Evolutionary conservation across 2,329 filamentous ascomycete genomes (phyloP).

Genomic region (Cytospora leucostoma): DNA sequence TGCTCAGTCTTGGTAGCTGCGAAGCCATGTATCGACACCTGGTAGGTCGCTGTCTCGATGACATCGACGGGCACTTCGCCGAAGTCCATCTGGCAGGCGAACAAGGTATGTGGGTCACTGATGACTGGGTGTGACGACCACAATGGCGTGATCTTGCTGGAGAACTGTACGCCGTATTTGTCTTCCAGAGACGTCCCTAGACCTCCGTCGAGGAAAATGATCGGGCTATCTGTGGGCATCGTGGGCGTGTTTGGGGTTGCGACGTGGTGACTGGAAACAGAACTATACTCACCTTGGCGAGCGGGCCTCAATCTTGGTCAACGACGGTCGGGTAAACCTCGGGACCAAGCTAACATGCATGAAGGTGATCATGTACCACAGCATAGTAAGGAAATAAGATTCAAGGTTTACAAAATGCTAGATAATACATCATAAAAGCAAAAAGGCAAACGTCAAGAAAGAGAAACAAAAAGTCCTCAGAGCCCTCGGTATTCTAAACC

Average conservation of each 20-base stretch:
- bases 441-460: too few relatives aligned
- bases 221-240: constrained; percentile 28
- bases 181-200: constrained; percentile 68
- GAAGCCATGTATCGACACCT: constrained; percentile 61
- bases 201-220: constrained; percentile 64
- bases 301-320: too few relatives aligned
- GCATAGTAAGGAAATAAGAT: too few relatives aligned
- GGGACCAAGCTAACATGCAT: too few relatives aligned
- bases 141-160: constrained; percentile 53
- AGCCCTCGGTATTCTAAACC: too few relatives aligned
- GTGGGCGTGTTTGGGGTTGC: background rate
- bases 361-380: too few relatives aligned
- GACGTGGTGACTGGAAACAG: too few relatives aligned
- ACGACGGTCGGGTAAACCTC: too few relatives aligned
- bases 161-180: constrained; percentile 55
- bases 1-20: constrained; percentile 46
- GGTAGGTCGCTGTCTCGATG: constrained; percentile 68
- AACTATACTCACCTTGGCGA: too few relatives aligned
- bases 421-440: too few relatives aligned
- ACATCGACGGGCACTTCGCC: constrained; percentile 59
- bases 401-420: too few relatives aligned
- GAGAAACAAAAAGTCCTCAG: too few relatives aligned
- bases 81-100: constrained; percentile 59
- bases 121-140: constrained; percentile 71
- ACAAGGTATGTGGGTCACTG: constrained; percentile 51